Evolutionary conservation across 805 yeast genomes (phyloP), one percentile per base, ranked within the genome.

Genomic region (Kluyveromyces aestuarii): DNA sequence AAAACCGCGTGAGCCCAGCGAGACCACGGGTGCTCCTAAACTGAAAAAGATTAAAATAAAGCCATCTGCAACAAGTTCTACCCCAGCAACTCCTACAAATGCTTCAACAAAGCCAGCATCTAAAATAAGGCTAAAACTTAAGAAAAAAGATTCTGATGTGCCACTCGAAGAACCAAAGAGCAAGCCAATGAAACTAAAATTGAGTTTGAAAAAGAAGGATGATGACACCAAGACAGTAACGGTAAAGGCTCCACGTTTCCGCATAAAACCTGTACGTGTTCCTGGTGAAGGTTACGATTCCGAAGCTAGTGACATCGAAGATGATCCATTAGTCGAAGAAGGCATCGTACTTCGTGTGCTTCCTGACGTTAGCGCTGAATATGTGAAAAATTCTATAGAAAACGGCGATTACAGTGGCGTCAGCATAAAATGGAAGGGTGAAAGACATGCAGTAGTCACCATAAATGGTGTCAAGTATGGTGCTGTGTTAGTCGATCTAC

Each of bases 221-320:
- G 44, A 37, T n/a, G 44, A 18, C 8, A 62, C 61, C 41, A 52
- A 62, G 17, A 63, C 63, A 27, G 58, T 57, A 40, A 55, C 59
- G 25, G 56, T 57, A n/a, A 60, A 55, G 41, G 54, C 64, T 1
- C 75, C 81, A 8, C 63, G 78, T 37, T 72, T 82, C 51, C 63
- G 80, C 48, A 73, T 80, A 49, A 77, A 77, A 53, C 80, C 83
- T 1, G 73, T 74, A 4, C 72, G 96, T 56, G 74, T 83, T 3
- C 93, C 95, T 0, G 96, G 96, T 5, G 96, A 91, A 57, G 98
- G 98, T 1, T 91, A 91, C 65, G 99, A 91, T 61, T 84, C 96
- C 2, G 98, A 91, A 59, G 97, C 95, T 17, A 95, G 96, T 0
- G 98, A 91, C 55, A 72, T 87, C 25, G 99, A 93, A 62, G 96